Evolutionary conservation across 169 alveolate genomes (phyloP).

Genomic region (Cryptosporidium muris): DNA sequence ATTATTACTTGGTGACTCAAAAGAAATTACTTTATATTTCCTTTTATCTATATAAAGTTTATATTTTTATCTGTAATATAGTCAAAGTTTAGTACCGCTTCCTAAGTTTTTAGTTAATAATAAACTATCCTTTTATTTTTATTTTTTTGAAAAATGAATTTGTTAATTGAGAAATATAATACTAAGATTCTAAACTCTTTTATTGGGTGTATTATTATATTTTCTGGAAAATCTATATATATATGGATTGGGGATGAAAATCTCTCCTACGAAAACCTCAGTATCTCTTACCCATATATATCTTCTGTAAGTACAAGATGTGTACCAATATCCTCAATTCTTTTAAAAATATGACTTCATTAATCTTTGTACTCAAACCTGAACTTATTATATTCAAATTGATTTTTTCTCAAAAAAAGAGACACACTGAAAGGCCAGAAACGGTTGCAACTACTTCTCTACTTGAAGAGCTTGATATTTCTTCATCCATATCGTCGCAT

Average conservation of each 20-base stretch:
- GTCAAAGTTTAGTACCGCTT: slow-evolving; percentile 28
- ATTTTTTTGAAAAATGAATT: slow-evolving; percentile 9
- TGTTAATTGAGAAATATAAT: slow-evolving; percentile 6
- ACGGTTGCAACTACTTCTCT: slow-evolving; percentile 29
- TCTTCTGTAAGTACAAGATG: too few relatives aligned
- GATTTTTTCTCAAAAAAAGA: not conserved
- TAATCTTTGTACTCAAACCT: not conserved
- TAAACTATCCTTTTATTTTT: not conserved
- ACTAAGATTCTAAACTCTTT: not conserved
- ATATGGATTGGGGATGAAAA: slow-evolving; percentile 43
- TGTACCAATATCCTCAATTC: too few relatives aligned
- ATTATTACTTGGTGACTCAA: slow-evolving; percentile 12
- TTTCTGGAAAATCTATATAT: slow-evolving; percentile 52
- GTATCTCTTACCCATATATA: not conserved
- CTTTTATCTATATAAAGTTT: not conserved
- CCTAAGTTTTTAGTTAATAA: not conserved
- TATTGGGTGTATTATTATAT: not conserved
- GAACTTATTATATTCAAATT: not conserved
- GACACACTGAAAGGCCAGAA: not conserved
- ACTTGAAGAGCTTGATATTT: slow-evolving; percentile 28
- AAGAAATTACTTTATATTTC: slow-evolving; percentile 1
- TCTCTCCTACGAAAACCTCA: not conserved
- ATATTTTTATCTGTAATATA: not conserved
- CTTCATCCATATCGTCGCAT: slow-evolving; percentile 36
- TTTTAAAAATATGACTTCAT: too few relatives aligned